Evolutionary conservation across 106 monocot species (phyloP), one percentile per base, ranked within the genome.

Genomic region (Allium fistulosum): DNA sequence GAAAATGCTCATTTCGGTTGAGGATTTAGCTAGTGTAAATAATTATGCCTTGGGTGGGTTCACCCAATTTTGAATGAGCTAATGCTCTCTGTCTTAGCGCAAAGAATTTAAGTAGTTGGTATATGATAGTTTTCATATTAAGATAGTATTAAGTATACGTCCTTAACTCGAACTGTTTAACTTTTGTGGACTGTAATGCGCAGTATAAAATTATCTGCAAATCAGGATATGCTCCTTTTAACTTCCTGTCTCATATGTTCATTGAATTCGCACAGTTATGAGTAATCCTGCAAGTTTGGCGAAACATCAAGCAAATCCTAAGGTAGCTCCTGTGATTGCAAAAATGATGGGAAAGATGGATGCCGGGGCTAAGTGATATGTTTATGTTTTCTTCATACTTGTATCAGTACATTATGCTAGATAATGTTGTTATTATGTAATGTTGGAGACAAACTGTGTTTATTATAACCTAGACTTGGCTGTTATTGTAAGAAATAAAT

Each of bases 331-430:
- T 57, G 74, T 93, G 15, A 93, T 99, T 17, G 77, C 84, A 18
- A 99, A 99, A 62, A 93, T 99, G 97, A 99, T 99, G 97, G 87
- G 82, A 11, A 99, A 93, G 63, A 92, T 92, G 66, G 79, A 57
- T 10, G 37, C 37, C 2, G 94, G 83, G 16, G 12, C 79, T 65
- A 83, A 83, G 51, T 81, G 57, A 78, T 15, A n/a, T 55, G 13
- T 55, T 55, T 5, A 22, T 22, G 37, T 37, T 37, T 37, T 37
- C 37, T 37, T 37, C 37, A 0, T 37, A 37, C 37, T 37, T 2
- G 5, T 37, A 37, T 37, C 1, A 37, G 37, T 5, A 37, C 4
- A 37, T 2, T 37, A 37, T 37, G 37, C 37, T 37, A 37, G 37
- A 37, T 37, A 37, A 37, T 37, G 37, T 37, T 37, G 37, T 37